Conservation (phyloP, 768 basidiomycete genomes). For the Mycena polygramma region DNA sequence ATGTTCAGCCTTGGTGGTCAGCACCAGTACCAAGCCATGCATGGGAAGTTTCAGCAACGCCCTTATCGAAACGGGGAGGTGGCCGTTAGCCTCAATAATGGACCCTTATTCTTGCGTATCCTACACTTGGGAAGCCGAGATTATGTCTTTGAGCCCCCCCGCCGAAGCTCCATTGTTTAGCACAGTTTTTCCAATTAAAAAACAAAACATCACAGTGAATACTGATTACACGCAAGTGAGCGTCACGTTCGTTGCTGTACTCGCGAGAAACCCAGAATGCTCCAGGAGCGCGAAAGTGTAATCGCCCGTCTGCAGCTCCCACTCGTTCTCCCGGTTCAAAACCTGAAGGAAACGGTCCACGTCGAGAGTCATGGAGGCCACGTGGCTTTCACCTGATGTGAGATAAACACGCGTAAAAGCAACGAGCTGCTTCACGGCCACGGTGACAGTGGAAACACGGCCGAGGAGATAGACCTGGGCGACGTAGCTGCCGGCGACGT, state of each 20-base stretch:
- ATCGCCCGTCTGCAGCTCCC: slow-evolving; percentile 42
- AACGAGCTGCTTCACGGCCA: slow-evolving; percentile 40
- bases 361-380: slow-evolving; percentile 39
- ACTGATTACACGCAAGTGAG: slow-evolving; percentile 38
- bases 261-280: slow-evolving; percentile 36
- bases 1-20: no score
- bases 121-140: no score
- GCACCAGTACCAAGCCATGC: no score
- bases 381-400: slow-evolving; percentile 31
- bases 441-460: slow-evolving; percentile 39
- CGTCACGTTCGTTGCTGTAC: slow-evolving; percentile 41
- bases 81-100: no score
- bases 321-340: slow-evolving; percentile 40
- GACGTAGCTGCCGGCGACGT: slow-evolving; percentile 40
- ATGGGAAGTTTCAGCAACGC: no score
- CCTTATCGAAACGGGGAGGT: no score
- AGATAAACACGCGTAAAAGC: slow-evolving; percentile 41
- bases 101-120: no score
- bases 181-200: no score
- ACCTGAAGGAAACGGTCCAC: slow-evolving; percentile 42
- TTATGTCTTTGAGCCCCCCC: no score
- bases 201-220: not conserved
- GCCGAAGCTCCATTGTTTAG: no score
- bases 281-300: slow-evolving; percentile 44
- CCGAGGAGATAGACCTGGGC: slow-evolving; percentile 42